Percentiles rank a stretch among this genome's conserved stretches.
These are phyloP conservation scores for Neopestalotiopsis clavispora DNA, from an alignment of 2,329 filamentous ascomycete species.

Conservation along the genomic window DNA sequence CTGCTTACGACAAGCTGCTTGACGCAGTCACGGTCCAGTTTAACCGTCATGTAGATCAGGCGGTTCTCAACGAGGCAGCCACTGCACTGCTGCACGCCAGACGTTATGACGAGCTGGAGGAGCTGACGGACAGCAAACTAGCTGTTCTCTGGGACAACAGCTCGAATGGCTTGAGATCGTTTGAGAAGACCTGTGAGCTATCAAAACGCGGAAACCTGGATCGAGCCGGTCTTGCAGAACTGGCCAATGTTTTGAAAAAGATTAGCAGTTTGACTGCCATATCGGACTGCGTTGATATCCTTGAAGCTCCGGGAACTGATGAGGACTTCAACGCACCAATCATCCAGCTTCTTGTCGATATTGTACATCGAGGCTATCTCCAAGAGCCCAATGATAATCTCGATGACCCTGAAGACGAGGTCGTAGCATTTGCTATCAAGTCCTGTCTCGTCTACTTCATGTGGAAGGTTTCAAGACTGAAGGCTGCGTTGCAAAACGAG, in stretches of 20 bases:
- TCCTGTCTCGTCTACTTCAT: constrained; percentile 88
- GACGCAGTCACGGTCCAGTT: constrained; percentile 96
- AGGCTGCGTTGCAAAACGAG: constrained; percentile 58
- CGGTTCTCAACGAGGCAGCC: constrained; percentile 83
- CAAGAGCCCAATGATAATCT: constrained; percentile 71
- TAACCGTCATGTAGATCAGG: constrained; percentile 85
- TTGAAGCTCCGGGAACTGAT: constrained; percentile 67
- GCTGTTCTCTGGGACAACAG: constrained; percentile 86
- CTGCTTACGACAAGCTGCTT: constrained; percentile 78
- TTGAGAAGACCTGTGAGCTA: constrained; percentile 75
- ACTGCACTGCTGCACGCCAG: constrained; percentile 83
- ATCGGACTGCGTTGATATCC: constrained; percentile 74
- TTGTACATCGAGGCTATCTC: constrained; percentile 76
- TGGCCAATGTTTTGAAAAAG: constrained; percentile 77
- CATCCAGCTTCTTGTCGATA: constrained; percentile 73
- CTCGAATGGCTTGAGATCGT: constrained; percentile 72
- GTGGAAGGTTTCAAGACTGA: constrained; percentile 79
- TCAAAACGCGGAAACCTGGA: constrained; percentile 72
- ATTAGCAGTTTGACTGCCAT: constrained; percentile 82
- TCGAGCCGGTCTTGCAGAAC: constrained; percentile 66
- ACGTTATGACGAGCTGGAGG: constrained; percentile 85
- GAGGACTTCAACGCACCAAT: constrained; percentile 54
- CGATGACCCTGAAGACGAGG: constrained; percentile 78
- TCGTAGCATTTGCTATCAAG: constrained; percentile 77
- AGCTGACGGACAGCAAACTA: constrained; percentile 81